These are phyloP conservation scores for Ophiosphaerella korrae DNA, from an alignment of 2,329 filamentous ascomycete species.

Conservation along the genomic window DNA sequence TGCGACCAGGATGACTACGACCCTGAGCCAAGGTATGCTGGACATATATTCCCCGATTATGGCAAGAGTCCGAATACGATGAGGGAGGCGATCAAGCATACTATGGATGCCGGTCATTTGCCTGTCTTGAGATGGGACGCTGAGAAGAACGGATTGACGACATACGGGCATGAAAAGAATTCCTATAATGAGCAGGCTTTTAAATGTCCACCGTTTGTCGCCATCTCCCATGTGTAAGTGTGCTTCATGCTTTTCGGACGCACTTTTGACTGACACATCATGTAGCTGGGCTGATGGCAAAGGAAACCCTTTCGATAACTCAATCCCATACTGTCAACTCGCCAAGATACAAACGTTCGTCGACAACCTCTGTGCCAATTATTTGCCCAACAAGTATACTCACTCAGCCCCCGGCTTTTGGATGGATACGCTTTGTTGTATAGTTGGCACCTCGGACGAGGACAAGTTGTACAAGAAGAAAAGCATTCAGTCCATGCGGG, in stretches of 20 bases:
- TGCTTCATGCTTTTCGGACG: neutral
- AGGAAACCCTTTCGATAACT: constrained; percentile 16
- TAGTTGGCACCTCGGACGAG: constrained; percentile 8
- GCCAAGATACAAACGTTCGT: constrained; percentile 7
- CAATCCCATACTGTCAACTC: constrained; percentile 16
- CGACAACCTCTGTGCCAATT: constrained; percentile 7
- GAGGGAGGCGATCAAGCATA: constrained; percentile 12
- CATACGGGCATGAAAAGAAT: constrained; percentile 13
- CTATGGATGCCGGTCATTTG: constrained; percentile 9
- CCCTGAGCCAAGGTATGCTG: constrained; percentile 10
- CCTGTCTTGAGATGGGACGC: constrained; percentile 14
- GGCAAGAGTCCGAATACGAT: constrained; percentile 2
- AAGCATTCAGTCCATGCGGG: constrained; percentile 15
- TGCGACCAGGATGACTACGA: constrained; percentile 14
- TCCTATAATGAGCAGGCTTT: constrained; percentile 6
- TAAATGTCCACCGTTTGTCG: constrained; percentile 12
- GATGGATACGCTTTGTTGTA: constrained; percentile 19
- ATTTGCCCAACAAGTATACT: constrained; percentile 1
- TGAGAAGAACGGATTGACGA: constrained; percentile 8
- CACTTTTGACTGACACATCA: neutral
- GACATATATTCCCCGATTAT: constrained; percentile 10
- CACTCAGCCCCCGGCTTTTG: constrained; percentile 8
- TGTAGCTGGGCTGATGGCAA: constrained; percentile 15
- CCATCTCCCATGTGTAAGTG: constrained; percentile 18
- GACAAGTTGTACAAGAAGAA: constrained; percentile 11